Evolutionary conservation across 1,139 yeast genomes (phyloP).

Genomic region (Saccharomyces pastorianus): DNA sequence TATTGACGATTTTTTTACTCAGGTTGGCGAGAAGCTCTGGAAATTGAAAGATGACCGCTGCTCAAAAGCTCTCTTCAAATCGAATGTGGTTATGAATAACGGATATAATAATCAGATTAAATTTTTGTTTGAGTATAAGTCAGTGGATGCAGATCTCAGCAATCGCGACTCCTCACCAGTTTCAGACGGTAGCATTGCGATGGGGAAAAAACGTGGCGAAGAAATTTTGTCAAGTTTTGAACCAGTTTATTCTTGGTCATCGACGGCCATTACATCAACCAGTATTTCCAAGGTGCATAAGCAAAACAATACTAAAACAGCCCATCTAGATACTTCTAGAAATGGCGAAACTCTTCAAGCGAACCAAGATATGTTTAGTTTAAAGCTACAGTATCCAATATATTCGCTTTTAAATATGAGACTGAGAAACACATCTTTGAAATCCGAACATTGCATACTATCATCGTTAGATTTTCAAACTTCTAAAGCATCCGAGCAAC

Average conservation of each 20-base stretch:
- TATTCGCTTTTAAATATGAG: conserved; percentile 29
- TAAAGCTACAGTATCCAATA: conserved; percentile 22
- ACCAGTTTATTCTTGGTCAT: conserved; percentile 17
- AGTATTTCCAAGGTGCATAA: background rate
- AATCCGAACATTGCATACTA: conserved; percentile 17
- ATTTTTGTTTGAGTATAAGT: conserved; percentile 12
- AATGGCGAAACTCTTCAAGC: background rate
- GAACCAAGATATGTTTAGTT: background rate
- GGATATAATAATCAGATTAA: conserved; percentile 26
- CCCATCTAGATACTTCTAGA: background rate
- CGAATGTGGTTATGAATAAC: conserved; percentile 30
- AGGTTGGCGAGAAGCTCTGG: conserved; percentile 9
- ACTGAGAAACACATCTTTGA: conserved; percentile 24
- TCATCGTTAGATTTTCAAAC: conserved; percentile 31
- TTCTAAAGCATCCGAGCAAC: conserved; percentile 22
- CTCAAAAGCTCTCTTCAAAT: conserved; percentile 19
- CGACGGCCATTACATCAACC: background rate
- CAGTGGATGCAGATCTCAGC: background rate
- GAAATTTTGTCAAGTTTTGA: conserved; percentile 20
- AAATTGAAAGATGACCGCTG: conserved; percentile 16
- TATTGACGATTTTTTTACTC: conserved; percentile 7
- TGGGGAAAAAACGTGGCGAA: conserved; percentile 3
- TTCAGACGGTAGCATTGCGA: background rate
- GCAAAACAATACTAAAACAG: background rate
- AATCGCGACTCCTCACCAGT: background rate